Evolutionary conservation across 2,329 filamentous ascomycete genomes (phyloP), one percentile per base, ranked within the genome.

Genomic region (Penicillium sp.): DNA sequence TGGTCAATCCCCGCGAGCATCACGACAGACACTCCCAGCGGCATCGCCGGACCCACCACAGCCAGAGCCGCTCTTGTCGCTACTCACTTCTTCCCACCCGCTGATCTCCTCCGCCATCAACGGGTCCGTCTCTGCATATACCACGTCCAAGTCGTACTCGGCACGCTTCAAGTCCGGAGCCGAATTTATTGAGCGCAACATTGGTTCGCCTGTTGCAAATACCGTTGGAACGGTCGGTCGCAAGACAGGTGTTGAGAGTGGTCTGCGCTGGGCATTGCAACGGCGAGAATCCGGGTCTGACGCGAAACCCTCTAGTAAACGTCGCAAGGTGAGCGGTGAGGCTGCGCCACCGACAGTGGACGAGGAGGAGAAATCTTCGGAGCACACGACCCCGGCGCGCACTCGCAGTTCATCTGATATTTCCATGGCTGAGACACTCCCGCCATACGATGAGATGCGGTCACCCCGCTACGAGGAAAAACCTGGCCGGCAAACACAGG

Each of bases 31-130:
- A 58, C 60, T 69, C 56, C 66, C 67, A 58, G 60, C 68, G 71
- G 70, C 65, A 69, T 74, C 63, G 57, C 72, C 62, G 12, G 58
- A 71, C 59, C 68, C 74, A 76, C 77, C 81, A 14, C 84, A 89
- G 42, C 83, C 87, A 5, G 92, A 97, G 75, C 95, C 93, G 0
- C 82, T 97, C 5, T 81, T 98, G 3, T 90, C 91, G 5, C 86
- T 98, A 1, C 84, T 98, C 22, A 96, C 92, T 0, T 93, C 91
- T 2, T 91, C 91, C 1, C 92, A 97, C 71, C 94, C 94, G 0
- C 82, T 96, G 62, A 84, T 97, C 15, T 92, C 91, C 10, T 91
- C 87, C 31, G 92, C 92, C 0, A 93, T 96, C 67, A 91, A 91
- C 66, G 88, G 89, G 54, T 94, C 92, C 0, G 85, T 94, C 7